Evolutionary conservation across 768 basidiomycete species (phyloP).

Genomic region (Auriculariales sp.): DNA sequence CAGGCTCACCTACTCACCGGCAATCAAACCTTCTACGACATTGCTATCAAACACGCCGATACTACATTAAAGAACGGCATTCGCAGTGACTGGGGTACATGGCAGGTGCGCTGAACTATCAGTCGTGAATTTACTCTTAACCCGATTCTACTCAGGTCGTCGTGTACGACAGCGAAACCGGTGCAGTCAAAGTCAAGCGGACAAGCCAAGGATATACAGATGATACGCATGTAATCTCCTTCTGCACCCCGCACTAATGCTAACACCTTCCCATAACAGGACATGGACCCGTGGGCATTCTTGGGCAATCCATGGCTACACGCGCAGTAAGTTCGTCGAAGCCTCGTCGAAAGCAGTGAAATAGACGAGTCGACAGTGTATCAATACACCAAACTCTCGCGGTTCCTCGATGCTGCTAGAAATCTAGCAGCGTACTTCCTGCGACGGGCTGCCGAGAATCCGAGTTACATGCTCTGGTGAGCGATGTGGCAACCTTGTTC

Average conservation of each 20-base stretch:
- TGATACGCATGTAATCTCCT: constrained; percentile 12
- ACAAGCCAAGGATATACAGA: constrained; percentile 53
- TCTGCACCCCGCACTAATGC: not conserved
- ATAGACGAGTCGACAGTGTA: constrained; percentile 4
- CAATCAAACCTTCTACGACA: constrained; percentile 40
- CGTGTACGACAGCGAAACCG: constrained; percentile 53
- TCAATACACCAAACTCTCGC: not conserved
- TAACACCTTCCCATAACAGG: constrained; percentile 21
- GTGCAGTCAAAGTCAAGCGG: constrained; percentile 36
- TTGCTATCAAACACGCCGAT: constrained; percentile 50
- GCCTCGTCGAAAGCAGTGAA: no score
- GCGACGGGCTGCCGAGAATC: not conserved
- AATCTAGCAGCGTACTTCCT: constrained; percentile 4
- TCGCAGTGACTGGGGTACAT: constrained; percentile 15
- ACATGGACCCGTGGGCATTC: constrained; percentile 66
- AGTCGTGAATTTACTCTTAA: no score
- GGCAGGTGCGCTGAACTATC: no score
- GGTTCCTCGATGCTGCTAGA: constrained; percentile 3
- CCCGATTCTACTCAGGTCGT: no score
- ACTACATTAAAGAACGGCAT: constrained; percentile 56
- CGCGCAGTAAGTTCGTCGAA: constrained; percentile 34
- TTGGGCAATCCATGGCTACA: constrained; percentile 58
- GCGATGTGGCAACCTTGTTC: not conserved
- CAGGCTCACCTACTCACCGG: constrained; percentile 27
- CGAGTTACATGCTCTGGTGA: constrained; percentile 1